These are phyloP conservation scores for Astrothelium subdiscretum DNA, from an alignment of 495 filamentous ascomycete genomes.

Conservation along the genomic window DNA sequence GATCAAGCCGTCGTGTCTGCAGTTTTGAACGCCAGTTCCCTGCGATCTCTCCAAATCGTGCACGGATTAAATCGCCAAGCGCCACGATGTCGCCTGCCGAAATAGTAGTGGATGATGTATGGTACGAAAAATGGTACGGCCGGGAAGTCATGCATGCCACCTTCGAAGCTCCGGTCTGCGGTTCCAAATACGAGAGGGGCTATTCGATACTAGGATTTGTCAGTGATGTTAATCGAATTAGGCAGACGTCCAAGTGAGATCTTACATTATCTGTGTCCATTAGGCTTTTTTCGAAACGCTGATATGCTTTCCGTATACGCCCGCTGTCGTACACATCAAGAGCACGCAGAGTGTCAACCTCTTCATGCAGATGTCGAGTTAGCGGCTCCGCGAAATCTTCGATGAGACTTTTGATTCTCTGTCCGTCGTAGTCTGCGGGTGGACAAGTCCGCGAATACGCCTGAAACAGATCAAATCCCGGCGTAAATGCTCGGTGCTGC, in stretches of 20 bases:
- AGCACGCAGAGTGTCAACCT: slow-evolving; percentile 34
- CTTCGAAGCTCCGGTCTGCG: slow-evolving; percentile 23
- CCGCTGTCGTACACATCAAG: slow-evolving; percentile 22
- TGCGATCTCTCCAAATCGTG: slow-evolving; percentile 20
- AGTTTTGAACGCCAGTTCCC: not conserved
- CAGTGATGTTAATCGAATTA: slow-evolving; percentile 7
- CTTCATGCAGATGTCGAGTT: slow-evolving; percentile 32
- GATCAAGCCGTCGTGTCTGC: not conserved
- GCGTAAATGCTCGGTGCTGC: slow-evolving; percentile 37
- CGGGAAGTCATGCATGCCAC: slow-evolving; percentile 23
- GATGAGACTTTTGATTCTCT: slow-evolving; percentile 28
- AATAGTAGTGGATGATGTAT: slow-evolving; percentile 21
- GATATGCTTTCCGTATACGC: slow-evolving; percentile 16
- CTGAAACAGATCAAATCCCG: slow-evolving; percentile 27
- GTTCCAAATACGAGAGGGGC: slow-evolving; percentile 24
- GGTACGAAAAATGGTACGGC: slow-evolving; percentile 24
- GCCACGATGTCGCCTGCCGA: slow-evolving; percentile 19
- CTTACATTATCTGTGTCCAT: slow-evolving; percentile 16
- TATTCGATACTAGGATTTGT: slow-evolving; percentile 20
- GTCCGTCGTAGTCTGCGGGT: slow-evolving; percentile 26
- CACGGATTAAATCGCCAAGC: slow-evolving; percentile 25
- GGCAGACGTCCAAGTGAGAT: slow-evolving; percentile 1
- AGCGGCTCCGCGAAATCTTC: slow-evolving; percentile 32
- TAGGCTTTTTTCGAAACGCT: slow-evolving; percentile 14
- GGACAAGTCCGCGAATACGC: slow-evolving; percentile 25